These are phyloP conservation scores for Omphalea diandra DNA, from an alignment of 441 rosid species.

Conservation along the genomic window DNA sequence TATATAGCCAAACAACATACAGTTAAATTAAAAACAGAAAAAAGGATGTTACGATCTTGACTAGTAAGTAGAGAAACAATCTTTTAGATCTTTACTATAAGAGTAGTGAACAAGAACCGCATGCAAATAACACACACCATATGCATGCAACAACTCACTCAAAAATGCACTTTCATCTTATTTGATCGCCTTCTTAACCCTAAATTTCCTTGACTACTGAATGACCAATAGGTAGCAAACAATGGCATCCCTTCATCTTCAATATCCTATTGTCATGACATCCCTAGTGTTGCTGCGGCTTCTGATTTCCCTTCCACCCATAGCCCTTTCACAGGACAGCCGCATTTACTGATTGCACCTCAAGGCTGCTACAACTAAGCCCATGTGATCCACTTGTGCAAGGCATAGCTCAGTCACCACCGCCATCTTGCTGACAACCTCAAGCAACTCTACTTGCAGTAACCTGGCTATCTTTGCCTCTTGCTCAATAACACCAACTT, in stretches of 20 bases:
- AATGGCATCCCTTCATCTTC: slow-evolving; percentile 29
- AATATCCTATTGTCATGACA: slow-evolving; percentile 28
- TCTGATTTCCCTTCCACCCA: slow-evolving; percentile 34
- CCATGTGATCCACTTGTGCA: slow-evolving; percentile 83
- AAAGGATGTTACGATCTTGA: too few relatives aligned
- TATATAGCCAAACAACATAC: too few relatives aligned
- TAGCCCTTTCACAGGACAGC: slow-evolving; percentile 33
- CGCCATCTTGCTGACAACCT: slow-evolving; percentile 63
- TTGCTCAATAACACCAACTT: slow-evolving; percentile 53
- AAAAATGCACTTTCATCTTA: slow-evolving; percentile 38
- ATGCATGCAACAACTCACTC: slow-evolving; percentile 48
- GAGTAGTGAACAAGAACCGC: too few relatives aligned
- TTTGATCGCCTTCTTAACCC: slow-evolving; percentile 6
- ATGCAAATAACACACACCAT: too few relatives aligned
- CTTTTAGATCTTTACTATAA: too few relatives aligned
- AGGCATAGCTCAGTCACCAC: slow-evolving; percentile 51
- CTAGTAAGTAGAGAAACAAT: too few relatives aligned
- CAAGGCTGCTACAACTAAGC: slow-evolving; percentile 52
- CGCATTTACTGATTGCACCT: slow-evolving; percentile 44
- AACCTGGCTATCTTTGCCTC: slow-evolving; percentile 68
- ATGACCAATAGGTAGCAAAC: slow-evolving; percentile 1
- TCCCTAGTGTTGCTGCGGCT: slow-evolving; percentile 26
- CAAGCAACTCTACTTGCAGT: slow-evolving; percentile 47
- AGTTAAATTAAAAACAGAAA: too few relatives aligned
- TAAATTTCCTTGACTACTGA: background rate